These are phyloP conservation scores for Coffea eugenioides DNA, from an alignment of 257 asterid species.

Conservation along the genomic window DNA sequence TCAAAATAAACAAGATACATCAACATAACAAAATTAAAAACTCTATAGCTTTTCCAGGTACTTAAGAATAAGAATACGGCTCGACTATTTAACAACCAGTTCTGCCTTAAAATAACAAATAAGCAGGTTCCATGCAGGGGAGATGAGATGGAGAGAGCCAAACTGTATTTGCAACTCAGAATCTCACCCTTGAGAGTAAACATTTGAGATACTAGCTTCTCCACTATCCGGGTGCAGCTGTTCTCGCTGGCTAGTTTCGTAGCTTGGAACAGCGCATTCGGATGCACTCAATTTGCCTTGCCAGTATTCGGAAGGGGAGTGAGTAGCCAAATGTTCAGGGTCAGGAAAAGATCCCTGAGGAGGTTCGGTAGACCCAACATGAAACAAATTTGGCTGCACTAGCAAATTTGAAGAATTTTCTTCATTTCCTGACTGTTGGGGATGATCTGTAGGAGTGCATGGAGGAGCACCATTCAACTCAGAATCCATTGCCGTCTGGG, in stretches of 20 bases:
- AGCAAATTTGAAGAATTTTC: constrained; percentile 45
- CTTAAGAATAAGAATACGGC: background rate
- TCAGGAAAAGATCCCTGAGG: constrained; percentile 46
- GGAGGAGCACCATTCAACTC: constrained; percentile 43
- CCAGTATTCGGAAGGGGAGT: constrained; percentile 42
- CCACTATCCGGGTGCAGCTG: constrained; percentile 44
- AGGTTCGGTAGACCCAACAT: constrained; percentile 40
- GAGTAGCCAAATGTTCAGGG: constrained; percentile 46
- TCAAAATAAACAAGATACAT: background rate
- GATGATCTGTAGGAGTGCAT: constrained; percentile 41
- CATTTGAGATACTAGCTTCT: constrained; percentile 50
- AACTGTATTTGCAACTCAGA: background rate
- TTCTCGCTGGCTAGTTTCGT: constrained; percentile 37
- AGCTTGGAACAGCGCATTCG: constrained; percentile 41
- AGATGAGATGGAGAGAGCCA: background rate
- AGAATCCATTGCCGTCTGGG: constrained; percentile 49
- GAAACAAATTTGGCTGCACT: constrained; percentile 47
- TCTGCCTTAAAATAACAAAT: background rate
- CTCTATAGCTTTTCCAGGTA: background rate
- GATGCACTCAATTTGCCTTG: constrained; percentile 41
- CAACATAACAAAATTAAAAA: background rate
- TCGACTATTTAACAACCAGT: background rate
- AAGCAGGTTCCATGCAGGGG: background rate
- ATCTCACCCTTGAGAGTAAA: constrained; percentile 77
- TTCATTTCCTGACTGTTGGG: constrained; percentile 36